Percentiles rank a stretch among this genome's conserved stretches.
Evolutionary conservation across 768 basidiomycete genomes (phyloP).

Genomic region (Neoboletus magnificus): DNA sequence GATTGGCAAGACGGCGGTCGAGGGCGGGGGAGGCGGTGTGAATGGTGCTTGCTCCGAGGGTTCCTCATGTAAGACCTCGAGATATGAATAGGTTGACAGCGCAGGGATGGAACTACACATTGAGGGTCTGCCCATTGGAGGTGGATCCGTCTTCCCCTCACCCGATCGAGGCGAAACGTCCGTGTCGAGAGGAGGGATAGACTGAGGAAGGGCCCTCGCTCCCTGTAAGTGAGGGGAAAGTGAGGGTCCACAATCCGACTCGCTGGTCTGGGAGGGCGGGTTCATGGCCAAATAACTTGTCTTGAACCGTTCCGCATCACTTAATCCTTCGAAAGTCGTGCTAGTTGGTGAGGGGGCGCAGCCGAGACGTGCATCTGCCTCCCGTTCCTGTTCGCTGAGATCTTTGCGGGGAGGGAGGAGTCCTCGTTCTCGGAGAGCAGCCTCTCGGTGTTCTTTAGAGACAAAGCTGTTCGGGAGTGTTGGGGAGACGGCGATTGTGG

Average conservation of each 20-base stretch:
- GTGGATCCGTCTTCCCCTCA: slow-evolving; percentile 15
- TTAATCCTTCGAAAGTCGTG: slow-evolving; percentile 21
- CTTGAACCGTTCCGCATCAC: slow-evolving; percentile 53
- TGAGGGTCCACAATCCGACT: slow-evolving; percentile 19
- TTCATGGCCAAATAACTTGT: slow-evolving; percentile 50
- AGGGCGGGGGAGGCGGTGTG: slow-evolving; percentile 8
- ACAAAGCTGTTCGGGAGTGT: slow-evolving; percentile 21
- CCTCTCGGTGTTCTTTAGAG: slow-evolving; percentile 36
- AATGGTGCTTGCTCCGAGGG: slow-evolving; percentile 20
- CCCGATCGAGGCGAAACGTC: slow-evolving; percentile 1
- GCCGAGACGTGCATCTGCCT: slow-evolving; percentile 41
- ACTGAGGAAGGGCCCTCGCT: neutral
- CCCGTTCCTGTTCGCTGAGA: slow-evolving; percentile 38
- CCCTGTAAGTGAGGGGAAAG: neutral
- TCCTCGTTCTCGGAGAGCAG: slow-evolving; percentile 59
- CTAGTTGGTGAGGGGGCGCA: slow-evolving; percentile 32
- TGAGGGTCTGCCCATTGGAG: slow-evolving; percentile 18
- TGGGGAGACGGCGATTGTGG: slow-evolving; percentile 1
- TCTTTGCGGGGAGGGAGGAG: slow-evolving; percentile 46
- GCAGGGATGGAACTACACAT: slow-evolving; percentile 20
- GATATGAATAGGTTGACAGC: slow-evolving; percentile 23
- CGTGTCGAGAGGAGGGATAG: neutral
- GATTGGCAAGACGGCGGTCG: slow-evolving; percentile 3
- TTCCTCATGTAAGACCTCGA: slow-evolving; percentile 32
- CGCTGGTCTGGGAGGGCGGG: slow-evolving; percentile 18